Evolutionary conservation across 371 early-diverging fungal genomes (phyloP), one percentile per base, ranked within the genome.

Genomic region (Circinella umbellata): DNA sequence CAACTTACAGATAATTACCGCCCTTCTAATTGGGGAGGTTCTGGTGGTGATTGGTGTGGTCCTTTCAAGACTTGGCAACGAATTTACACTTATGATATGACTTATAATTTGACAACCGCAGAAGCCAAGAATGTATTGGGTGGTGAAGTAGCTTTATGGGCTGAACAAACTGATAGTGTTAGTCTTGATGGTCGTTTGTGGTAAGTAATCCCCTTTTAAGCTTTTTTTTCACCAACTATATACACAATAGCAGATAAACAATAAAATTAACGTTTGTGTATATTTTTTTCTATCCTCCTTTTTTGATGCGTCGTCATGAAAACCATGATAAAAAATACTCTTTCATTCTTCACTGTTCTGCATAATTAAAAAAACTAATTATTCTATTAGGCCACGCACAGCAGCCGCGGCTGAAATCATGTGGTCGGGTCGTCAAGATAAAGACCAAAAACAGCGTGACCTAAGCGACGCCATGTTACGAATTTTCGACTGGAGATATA

Each of bases 41-140:
- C 74, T 3, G 84, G 82, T 49, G 80, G 82, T 6, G 81, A 81
- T 54, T 84, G 84, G 84, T 84, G 80, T 75, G 90, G 86, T 60
- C 93, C 93, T 18, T 93, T 84, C 85, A 94, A 94, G 80, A 82
- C 86, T 34, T 93, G 93, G 93, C 92, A 92, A 82, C 87, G 89
- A 51, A 85, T 93, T 6, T 94, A 94, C 70, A 77, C 78, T 66
- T 94, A 90, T 68, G 92, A 93, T 68, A 83, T 90, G 37, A 82
- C 86, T 3, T 82, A 81, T 53, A 88, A 88, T 37, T 75, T 93
- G 69, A 89, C 89, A 14, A 77, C 75, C 17, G 75, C 81, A 3
- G 89, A 85, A 67, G 82, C 88, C 53, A 63, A 71, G 20, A 69
- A 77, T 67, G 80, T 84, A 6, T 51, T 81, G 17, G 84, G 84